Evolutionary conservation across 306 rosid genomes (phyloP).

Genomic region (Mimosa pudica): DNA sequence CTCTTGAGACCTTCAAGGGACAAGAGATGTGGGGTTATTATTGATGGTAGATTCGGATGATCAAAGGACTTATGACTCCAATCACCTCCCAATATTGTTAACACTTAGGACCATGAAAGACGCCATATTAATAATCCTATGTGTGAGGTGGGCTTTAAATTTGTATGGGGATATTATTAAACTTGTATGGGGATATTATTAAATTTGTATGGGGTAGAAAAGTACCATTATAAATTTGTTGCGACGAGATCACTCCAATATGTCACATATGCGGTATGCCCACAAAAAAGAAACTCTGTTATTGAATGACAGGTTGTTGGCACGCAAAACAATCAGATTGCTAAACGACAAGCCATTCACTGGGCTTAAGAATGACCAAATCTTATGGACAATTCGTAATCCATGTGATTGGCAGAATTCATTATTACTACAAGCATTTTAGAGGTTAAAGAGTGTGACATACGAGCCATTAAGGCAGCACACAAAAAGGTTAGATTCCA

Average conservation of each 20-base stretch:
- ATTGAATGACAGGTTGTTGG: background rate
- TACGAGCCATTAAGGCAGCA: background rate
- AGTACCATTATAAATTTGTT: background rate
- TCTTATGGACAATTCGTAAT: background rate
- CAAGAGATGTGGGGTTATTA: background rate
- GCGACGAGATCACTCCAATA: background rate
- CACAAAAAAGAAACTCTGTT: background rate
- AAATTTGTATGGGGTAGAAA: background rate
- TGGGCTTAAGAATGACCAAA: background rate
- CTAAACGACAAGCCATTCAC: background rate
- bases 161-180: background rate
- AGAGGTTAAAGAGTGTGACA: background rate
- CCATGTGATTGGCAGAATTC: background rate
- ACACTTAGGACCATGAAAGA: background rate
- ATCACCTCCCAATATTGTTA: background rate
- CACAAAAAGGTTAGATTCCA: background rate
- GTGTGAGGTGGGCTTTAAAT: background rate
- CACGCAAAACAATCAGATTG: background rate
- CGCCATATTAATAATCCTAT: background rate
- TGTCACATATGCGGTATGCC: background rate
- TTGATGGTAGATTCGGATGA: background rate
- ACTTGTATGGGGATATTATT: background rate
- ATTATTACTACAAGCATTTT: no score
- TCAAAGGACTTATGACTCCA: background rate
- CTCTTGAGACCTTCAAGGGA: constrained; percentile 39